Evolutionary conservation across 2,329 filamentous ascomycete species (phyloP).

Genomic region (Aspergillus viridinutans): DNA sequence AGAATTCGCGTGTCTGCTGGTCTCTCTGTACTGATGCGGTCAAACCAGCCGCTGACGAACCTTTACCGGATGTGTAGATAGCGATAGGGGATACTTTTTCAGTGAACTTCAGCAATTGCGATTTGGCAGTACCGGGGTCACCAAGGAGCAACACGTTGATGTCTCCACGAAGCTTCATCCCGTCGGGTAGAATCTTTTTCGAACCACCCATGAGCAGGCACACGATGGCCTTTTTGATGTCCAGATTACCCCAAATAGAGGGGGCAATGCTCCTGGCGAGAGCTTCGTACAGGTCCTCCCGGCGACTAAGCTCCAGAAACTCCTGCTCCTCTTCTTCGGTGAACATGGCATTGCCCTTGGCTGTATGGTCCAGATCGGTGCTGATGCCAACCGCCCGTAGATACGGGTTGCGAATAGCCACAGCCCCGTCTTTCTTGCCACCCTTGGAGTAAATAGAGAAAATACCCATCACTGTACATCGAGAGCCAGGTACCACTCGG

Average conservation of each 20-base stretch:
- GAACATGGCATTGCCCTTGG: conserved; percentile 78
- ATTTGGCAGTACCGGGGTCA: conserved; percentile 97
- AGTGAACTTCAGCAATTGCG: conserved; percentile 93
- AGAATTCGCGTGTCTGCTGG: conserved; percentile 88
- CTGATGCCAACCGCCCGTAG: conserved; percentile 88
- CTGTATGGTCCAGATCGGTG: conserved; percentile 82
- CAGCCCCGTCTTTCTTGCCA: conserved; percentile 75
- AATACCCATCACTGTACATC: conserved; percentile 93
- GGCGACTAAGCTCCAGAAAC: conserved; percentile 82
- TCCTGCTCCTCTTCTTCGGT: conserved; percentile 97
- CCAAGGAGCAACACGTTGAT: conserved; percentile 96
- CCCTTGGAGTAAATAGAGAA: conserved; percentile 97
- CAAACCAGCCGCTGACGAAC: conserved; percentile 93
- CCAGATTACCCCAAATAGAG: conserved; percentile 90
- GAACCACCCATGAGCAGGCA: conserved; percentile 91
- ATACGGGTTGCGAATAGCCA: conserved; percentile 94
- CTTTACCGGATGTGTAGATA: conserved; percentile 98
- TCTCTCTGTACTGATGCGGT: conserved; percentile 96
- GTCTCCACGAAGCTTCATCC: conserved; percentile 95
- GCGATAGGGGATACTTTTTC: conserved; percentile 94
- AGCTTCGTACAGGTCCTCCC: conserved; percentile 85
- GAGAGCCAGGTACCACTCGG: conserved; percentile 86
- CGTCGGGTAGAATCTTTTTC: conserved; percentile 95
- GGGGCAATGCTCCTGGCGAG: conserved; percentile 93
- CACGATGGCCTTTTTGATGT: conserved; percentile 96